These are phyloP conservation scores for Coccomyxa sp. DNA, from an alignment of 139 green algal genomes.

Conservation along the genomic window DNA sequence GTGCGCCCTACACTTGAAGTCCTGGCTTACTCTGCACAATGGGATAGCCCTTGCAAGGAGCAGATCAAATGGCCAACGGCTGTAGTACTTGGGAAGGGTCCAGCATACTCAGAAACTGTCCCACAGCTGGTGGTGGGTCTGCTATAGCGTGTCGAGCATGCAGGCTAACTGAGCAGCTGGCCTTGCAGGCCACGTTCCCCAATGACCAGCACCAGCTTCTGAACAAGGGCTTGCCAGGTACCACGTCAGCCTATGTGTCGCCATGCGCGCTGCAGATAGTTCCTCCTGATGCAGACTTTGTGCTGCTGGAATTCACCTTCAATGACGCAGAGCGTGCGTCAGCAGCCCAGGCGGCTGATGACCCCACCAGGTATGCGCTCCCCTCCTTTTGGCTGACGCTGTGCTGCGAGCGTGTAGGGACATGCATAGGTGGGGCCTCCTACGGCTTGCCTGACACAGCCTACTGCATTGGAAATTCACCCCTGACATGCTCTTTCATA, in stretches of 20 bases:
- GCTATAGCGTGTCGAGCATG: not conserved
- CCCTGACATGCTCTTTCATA: too few species aligned
- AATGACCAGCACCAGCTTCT: not conserved
- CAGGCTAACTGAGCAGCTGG: not conserved
- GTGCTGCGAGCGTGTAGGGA: too few species aligned
- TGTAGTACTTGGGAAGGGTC: not conserved
- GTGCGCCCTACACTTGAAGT: too few species aligned
- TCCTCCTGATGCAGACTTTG: not conserved
- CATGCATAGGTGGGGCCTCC: too few species aligned
- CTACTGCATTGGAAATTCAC: too few species aligned
- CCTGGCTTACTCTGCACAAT: not conserved
- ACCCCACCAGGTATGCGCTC: slow-evolving; percentile 5
- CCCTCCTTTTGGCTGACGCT: too few species aligned
- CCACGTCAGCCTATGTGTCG: not conserved
- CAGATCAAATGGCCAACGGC: not conserved
- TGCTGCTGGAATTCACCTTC: not conserved
- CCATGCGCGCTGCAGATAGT: not conserved
- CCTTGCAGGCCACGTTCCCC: not conserved
- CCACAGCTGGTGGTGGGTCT: not conserved
- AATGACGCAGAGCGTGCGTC: not conserved
- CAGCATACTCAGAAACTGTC: not conserved
- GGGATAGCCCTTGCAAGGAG: not conserved
- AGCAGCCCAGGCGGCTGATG: not conserved
- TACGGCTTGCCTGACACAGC: too few species aligned
- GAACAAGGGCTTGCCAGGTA: not conserved